Evolutionary conservation across 1,139 yeast species (phyloP), one percentile per base, ranked within the genome.

Genomic region (Magnusiomyces starmeri): DNA sequence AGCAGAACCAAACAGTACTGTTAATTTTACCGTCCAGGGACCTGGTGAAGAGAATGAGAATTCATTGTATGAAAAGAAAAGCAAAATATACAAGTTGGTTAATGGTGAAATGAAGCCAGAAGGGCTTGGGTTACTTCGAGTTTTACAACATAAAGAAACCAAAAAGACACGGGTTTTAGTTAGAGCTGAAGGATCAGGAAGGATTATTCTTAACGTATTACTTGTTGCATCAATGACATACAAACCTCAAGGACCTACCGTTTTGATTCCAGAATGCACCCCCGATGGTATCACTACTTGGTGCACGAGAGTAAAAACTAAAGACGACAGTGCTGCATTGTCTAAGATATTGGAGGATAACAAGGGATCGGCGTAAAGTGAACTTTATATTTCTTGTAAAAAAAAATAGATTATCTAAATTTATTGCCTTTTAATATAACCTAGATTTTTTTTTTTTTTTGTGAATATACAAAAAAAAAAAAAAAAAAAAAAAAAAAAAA

Each of bases 21-120:
- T 48, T 24, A 63, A 69, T 49, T 59, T 71, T 39, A 62, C 71
- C 14, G 75, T 71, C 22, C 71, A 76, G 57, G 75, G 78, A 27
- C 85, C 94, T 3, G 97, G 97, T 21, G 97, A 92, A 70, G 97
- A 90, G 69, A 76, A 80, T 54, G 97, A 92, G 70, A 79, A 75
- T 3, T 66, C 75, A 0, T 65, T 79, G 34, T 85, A 76, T 61
- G 78, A 82, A 39, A 83, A 85, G 62, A 77, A 86, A 62, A 77
- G 94, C 9, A 88, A 88, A 64, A 72, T 89, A 45, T 81, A 83
- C 78, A 73, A 81, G 52, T 61, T 46, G 14, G 54, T 47, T 12
- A 59, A 60, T 43, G 64, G 63, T 25, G 55, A 74, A 46, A 51
- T 55, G 29, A 56, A 56, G 9, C 59, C 62, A 2, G 56, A 79